Evolutionary conservation across 768 basidiomycete species (phyloP).

Genomic region (Collybia mongolica): DNA sequence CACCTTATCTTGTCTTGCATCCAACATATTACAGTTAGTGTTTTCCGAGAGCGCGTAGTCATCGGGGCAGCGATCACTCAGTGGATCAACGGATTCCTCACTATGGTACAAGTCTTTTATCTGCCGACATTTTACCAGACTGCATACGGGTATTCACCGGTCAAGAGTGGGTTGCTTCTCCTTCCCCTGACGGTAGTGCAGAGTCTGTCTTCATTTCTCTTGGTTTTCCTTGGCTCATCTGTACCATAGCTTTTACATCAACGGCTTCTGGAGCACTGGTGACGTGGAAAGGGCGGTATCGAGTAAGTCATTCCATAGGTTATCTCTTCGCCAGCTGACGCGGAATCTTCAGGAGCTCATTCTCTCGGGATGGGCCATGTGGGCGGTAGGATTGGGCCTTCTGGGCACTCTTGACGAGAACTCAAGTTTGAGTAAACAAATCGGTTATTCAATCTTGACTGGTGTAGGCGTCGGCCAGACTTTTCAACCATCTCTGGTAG

Average conservation of each 20-base stretch:
- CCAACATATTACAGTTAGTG: no score
- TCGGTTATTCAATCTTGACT: constrained; percentile 17
- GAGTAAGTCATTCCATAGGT: constrained; percentile 20
- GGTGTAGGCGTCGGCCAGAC: constrained; percentile 21
- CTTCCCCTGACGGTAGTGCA: no score
- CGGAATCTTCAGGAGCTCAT: constrained; percentile 14
- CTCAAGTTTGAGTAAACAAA: constrained; percentile 14
- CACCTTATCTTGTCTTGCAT: no score
- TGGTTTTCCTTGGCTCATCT: not conserved
- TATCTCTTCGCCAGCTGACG: not conserved
- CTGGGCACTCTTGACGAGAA: constrained; percentile 15
- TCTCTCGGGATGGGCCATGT: constrained; percentile 18
- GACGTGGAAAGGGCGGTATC: constrained; percentile 49
- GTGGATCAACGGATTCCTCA: no score
- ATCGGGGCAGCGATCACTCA: no score
- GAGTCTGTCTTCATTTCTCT: constrained; percentile 23
- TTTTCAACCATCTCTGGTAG: constrained; percentile 20
- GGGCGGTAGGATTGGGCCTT: constrained; percentile 18
- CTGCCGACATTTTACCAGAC: no score
- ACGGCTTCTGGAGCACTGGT: constrained; percentile 41
- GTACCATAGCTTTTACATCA: constrained; percentile 9
- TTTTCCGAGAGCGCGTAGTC: no score
- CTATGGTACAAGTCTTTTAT: no score
- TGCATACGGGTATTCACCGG: no score
- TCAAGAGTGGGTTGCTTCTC: no score